Evolutionary conservation across 2,329 filamentous ascomycete species (phyloP).

Genomic region (Neoarthrinium moseri): DNA sequence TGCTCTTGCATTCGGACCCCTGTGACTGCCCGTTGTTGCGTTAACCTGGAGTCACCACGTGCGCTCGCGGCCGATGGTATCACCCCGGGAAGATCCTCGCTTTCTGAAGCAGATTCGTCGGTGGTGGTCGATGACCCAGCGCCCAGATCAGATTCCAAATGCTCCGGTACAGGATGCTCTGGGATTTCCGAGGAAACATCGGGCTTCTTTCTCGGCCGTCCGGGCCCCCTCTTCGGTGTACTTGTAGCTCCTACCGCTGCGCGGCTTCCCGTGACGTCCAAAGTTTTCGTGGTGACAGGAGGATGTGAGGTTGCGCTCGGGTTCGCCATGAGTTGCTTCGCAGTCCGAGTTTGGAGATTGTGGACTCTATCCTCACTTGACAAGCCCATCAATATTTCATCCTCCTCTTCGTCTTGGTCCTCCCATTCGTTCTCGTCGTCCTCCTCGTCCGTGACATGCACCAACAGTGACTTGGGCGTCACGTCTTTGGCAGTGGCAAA

Average conservation of each 20-base stretch:
- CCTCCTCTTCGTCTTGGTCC: conserved; percentile 4
- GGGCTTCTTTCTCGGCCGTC: neutral
- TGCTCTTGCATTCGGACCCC: conserved; percentile 1
- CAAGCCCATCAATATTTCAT: neutral
- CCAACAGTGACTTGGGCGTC: neutral
- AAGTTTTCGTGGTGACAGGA: no score
- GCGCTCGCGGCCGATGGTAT: neutral
- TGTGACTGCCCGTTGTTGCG: conserved; percentile 10
- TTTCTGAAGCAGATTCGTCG: no score
- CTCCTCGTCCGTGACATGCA: neutral
- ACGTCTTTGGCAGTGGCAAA: conserved; percentile 4
- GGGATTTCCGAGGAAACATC: no score
- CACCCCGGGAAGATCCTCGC: neutral
- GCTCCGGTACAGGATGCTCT: no score
- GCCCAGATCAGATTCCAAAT: no score
- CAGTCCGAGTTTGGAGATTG: neutral
- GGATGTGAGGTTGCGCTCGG: no score
- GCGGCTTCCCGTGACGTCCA: no score
- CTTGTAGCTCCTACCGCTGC: no score
- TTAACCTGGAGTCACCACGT: neutral
- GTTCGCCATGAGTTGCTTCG: no score
- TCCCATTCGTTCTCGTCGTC: neutral
- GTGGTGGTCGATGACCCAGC: no score
- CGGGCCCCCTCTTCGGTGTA: no score
- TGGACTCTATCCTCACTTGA: neutral